Percentiles rank a stretch among this genome's conserved stretches.
phyloP scores from a whole-genome alignment of 768 basidiomycete genomes.

The Hemileccinum impolitum region DNA sequence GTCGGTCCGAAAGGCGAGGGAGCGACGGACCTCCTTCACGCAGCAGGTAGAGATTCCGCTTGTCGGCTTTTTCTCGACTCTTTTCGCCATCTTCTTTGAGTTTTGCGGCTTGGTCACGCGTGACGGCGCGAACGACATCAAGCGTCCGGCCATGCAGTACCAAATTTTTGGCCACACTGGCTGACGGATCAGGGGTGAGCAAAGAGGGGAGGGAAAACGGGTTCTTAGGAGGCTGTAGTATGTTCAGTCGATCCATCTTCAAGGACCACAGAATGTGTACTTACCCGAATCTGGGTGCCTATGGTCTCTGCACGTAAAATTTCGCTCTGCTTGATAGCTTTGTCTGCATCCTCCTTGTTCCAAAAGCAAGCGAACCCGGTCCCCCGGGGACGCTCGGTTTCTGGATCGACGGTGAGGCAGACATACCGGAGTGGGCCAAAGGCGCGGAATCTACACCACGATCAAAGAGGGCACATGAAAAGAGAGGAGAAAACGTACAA shows the following conservation, averaged over 20 bases:
- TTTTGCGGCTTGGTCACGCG: constrained; percentile 81
- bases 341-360: constrained; percentile 87
- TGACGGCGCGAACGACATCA: constrained; percentile 87
- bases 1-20: not conserved
- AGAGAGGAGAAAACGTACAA: constrained; percentile 49
- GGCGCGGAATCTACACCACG: constrained; percentile 60
- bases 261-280: constrained; percentile 19
- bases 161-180: constrained; percentile 73
- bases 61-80: constrained; percentile 84
- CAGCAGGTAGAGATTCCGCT: constrained; percentile 92
- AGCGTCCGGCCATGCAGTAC: constrained; percentile 92
- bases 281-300: constrained; percentile 35
- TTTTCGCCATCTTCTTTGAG: constrained; percentile 87
- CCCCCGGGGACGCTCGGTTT: constrained; percentile 83
- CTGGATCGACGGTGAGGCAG: constrained; percentile 80
- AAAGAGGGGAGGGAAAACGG: constrained; percentile 87
- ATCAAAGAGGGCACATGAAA: not conserved
- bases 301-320: constrained; percentile 62
- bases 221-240: constrained; percentile 61
- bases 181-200: constrained; percentile 90
- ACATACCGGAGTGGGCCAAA: constrained; percentile 95
- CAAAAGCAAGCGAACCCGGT: constrained; percentile 98
- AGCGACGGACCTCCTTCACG: constrained; percentile 80
- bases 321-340: constrained; percentile 78
- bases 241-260: not conserved